Conservation (phyloP, 139 green algal species). For the Nannochloris sp. region DNA sequence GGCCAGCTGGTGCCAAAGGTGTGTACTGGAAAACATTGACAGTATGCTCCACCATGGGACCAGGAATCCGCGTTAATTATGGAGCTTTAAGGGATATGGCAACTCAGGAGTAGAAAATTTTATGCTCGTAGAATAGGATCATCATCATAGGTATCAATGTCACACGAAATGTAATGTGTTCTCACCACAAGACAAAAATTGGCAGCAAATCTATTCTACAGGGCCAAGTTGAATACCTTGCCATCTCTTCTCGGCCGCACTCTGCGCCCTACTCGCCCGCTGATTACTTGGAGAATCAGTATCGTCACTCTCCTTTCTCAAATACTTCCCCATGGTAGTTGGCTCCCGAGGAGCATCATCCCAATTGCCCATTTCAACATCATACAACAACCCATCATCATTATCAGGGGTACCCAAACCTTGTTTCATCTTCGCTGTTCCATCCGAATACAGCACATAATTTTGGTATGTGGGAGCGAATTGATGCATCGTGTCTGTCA, state of each 20-base stretch:
- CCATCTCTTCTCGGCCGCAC: background rate
- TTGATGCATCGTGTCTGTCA: constrained; percentile 80
- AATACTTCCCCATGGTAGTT: background rate
- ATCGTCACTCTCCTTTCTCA: background rate
- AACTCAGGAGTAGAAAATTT: constrained; percentile 8
- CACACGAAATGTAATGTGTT: background rate
- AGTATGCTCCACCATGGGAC: constrained; percentile 93
- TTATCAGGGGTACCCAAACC: no score
- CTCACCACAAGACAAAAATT: background rate
- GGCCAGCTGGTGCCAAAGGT: constrained; percentile 92
- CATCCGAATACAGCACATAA: constrained; percentile 86
- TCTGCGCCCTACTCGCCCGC: background rate
- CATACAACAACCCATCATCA: background rate
- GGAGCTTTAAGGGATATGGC: constrained; percentile 35
- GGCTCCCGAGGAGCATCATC: background rate
- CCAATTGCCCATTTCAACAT: background rate
- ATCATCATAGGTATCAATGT: background rate
- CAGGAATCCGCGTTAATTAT: constrained; percentile 68
- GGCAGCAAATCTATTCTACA: background rate
- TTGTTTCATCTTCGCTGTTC: constrained; percentile 6
- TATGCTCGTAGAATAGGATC: background rate
- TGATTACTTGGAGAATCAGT: background rate
- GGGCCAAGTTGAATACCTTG: background rate
- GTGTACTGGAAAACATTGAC: constrained; percentile 94
- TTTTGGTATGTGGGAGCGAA: constrained; percentile 86